Evolutionary conservation across 2,329 filamentous ascomycete species (phyloP).

Genomic region (Drechslerella coelobrocha): DNA sequence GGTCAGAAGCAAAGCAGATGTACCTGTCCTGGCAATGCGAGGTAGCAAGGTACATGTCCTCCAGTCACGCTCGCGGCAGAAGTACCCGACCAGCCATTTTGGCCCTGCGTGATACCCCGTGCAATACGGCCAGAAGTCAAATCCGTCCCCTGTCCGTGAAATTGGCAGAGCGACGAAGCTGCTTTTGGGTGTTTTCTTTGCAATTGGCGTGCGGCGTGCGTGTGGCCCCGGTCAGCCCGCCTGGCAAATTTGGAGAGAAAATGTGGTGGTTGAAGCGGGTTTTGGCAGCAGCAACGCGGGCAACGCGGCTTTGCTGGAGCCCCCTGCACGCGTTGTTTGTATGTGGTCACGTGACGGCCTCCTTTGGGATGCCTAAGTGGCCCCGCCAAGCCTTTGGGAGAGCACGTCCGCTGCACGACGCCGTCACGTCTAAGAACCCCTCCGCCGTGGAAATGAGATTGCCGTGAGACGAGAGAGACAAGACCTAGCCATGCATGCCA

Average conservation of each 20-base stretch:
- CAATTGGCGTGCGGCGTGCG: background rate
- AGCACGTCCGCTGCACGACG: no score
- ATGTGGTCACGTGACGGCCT: slow-evolving; percentile 23
- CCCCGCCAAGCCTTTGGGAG: no score
- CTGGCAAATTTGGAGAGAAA: slow-evolving; percentile 11
- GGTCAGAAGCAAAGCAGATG: background rate
- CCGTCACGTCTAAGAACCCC: no score
- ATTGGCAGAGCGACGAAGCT: slow-evolving; percentile 16
- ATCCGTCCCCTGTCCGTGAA: slow-evolving; percentile 36
- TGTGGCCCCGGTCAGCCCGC: background rate
- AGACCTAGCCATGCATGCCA: no score
- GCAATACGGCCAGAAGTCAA: no score
- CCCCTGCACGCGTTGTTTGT: slow-evolving; percentile 26
- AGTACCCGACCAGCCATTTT: slow-evolving; percentile 45
- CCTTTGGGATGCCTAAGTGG: no score
- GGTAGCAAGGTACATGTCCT: background rate
- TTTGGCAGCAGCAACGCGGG: no score
- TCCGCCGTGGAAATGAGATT: background rate
- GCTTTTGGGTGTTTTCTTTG: slow-evolving; percentile 26
- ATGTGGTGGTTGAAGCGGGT: slow-evolving; percentile 5
- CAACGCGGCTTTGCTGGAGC: no score
- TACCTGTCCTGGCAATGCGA: background rate
- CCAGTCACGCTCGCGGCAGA: slow-evolving; percentile 4
- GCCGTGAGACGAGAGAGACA: no score
- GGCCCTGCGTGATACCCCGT: slow-evolving; percentile 14